Evolutionary conservation across 306 rosid genomes (phyloP).

Genomic region (Nissolia schottii): DNA sequence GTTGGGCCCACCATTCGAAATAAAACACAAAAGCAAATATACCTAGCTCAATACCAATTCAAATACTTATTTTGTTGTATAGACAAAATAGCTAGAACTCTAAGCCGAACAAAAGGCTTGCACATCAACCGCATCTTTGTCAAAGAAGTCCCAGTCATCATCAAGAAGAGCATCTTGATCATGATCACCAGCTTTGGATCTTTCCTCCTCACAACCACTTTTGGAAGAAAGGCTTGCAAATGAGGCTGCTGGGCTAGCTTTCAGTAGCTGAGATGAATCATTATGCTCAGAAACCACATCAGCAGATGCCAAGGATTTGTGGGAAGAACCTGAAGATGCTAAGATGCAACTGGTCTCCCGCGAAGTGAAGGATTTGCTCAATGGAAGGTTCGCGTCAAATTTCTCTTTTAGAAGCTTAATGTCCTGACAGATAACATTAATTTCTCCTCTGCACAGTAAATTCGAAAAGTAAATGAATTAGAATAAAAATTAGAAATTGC

Average conservation of each 20-base stretch:
- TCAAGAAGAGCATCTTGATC: conserved; percentile 51
- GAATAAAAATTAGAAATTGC: not conserved
- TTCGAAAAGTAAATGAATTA: not conserved
- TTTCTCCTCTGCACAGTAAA: conserved; percentile 69
- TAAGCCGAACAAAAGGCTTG: not conserved
- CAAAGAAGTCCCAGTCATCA: conserved; percentile 71
- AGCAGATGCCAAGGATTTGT: conserved; percentile 28
- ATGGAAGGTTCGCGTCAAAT: conserved; percentile 78
- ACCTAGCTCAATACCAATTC: not conserved
- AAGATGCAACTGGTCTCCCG: conserved; percentile 81
- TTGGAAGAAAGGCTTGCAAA: conserved; percentile 20
- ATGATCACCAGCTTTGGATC: conserved; percentile 27
- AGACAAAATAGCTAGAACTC: conserved; percentile 12
- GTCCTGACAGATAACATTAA: conserved; percentile 78
- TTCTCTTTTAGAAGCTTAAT: conserved; percentile 69
- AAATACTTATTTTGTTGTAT: conserved; percentile 12
- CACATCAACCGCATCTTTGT: conserved; percentile 31
- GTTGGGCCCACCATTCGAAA: not conserved
- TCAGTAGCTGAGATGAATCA: conserved; percentile 22
- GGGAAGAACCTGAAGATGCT: conserved; percentile 46
- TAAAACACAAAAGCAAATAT: not conserved
- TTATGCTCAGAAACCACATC: conserved; percentile 35
- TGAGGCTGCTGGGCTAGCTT: conserved; percentile 31
- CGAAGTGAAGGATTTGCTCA: conserved; percentile 79
- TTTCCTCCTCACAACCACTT: conserved; percentile 23